Base-by-base conservation (phyloP, 2,329 filamentous ascomycete genomes). In the Botrytis fragariae region DNA sequence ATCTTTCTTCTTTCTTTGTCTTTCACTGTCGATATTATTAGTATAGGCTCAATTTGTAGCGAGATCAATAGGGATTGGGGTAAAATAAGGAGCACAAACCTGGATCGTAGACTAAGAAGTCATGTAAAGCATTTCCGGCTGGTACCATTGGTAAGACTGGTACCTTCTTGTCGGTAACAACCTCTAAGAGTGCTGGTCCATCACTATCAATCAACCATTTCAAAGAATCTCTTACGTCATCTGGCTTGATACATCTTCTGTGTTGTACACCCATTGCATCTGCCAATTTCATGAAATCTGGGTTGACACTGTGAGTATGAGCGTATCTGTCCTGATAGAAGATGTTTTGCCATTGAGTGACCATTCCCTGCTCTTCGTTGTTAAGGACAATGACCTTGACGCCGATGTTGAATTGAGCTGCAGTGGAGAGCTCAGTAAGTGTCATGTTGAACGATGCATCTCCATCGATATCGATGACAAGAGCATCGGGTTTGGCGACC, bases 371-470 rank as follows among this genome's bases (percentile, higher is more conserved):
- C 84, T 98, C 94, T 83, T 97, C 94, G 83, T 97, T 99, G 87
- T 98, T 98, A 72, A 99, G 84, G 39, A 98, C 87, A 78, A 98
- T 94, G 74, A 98, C 88, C 88, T 98, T 98, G 83, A 97, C 91
- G 77, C 93, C 95, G 82, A 98, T 98, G 85, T 96, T 93, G 87
- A 98, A 98, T 84, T 99, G 95, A 14, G 93, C 90, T 60, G 95
- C 95, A 2, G 95, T 98, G 63, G 92, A 93, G 71, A 99, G 90
- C 85, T 99, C 96, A 1, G 95, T 98, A 74, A 98, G 87, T 9
- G 96, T 98, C 96, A 99, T 98, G 87, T 94, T 93, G 86, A 99
- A 98, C 5, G 95, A 98, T n/a, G 95, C 96, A 82, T 98, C 96
- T 75, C 96, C 96, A 82, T 99, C 96, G 80, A 98, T 97, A 83